phyloP scores from a whole-genome alignment of 2,329 filamentous ascomycete genomes.

The Colletotrichum paranaense region DNA sequence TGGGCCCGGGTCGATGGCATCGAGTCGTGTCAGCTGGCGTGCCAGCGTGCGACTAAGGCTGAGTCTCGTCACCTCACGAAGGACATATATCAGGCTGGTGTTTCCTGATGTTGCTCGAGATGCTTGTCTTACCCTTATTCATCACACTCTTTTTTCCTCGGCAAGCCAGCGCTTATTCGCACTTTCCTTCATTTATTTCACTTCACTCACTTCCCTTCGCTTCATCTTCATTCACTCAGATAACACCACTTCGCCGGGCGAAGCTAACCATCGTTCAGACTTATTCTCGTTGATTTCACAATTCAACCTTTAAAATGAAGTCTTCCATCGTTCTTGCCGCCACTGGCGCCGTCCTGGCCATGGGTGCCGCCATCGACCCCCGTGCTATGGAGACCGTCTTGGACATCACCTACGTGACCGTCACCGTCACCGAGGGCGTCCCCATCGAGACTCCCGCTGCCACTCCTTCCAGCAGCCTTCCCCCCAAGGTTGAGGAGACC shows the following conservation, averaged over 20 bases:
- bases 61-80: background rate
- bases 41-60: background rate
- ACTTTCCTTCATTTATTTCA: background rate
- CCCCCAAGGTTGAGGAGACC: slow-evolving; percentile 20
- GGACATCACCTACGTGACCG: slow-evolving; percentile 55
- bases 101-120: background rate
- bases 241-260: slow-evolving; percentile 31
- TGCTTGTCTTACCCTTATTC: slow-evolving; percentile 4
- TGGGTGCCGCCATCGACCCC: slow-evolving; percentile 56
- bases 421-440: slow-evolving; percentile 55
- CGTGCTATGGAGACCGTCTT: slow-evolving; percentile 53
- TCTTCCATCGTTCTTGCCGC: slow-evolving; percentile 57
- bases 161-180: background rate
- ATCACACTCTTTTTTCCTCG: background rate
- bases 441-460: slow-evolving; percentile 36
- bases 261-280: slow-evolving; percentile 37
- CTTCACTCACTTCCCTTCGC: background rate
- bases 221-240: background rate
- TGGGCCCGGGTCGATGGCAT: background rate
- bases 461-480: slow-evolving; percentile 39
- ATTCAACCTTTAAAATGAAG: slow-evolving; percentile 57
- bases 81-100: slow-evolving; percentile 21
- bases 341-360: slow-evolving; percentile 57
- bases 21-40: slow-evolving; percentile 1
- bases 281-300: slow-evolving; percentile 13